Evolutionary conservation across 345 rosid species (phyloP).

Genomic region (Heritiera littoralis): DNA sequence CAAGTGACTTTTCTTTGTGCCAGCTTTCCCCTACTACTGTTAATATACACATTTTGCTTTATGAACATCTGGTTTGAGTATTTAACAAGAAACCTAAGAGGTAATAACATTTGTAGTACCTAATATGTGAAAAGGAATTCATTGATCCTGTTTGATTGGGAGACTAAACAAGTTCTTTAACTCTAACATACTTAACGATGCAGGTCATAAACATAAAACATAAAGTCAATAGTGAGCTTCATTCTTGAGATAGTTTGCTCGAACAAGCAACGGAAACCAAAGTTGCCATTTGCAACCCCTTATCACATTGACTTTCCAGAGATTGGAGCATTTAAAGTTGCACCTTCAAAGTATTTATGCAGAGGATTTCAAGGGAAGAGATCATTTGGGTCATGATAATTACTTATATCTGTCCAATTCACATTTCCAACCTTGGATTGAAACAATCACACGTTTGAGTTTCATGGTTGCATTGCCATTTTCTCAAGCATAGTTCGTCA

Average conservation of each 20-base stretch:
- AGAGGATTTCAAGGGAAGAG: constrained; percentile 2
- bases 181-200: neutral
- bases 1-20: too few relatives aligned
- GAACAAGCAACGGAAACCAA: constrained; percentile 1
- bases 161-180: too few relatives aligned
- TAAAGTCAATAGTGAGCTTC: neutral
- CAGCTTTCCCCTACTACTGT: too few relatives aligned
- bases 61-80: neutral
- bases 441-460: neutral
- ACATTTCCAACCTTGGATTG: neutral
- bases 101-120: neutral
- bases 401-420: neutral
- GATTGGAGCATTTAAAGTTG: neutral
- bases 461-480: neutral
- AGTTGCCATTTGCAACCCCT: constrained; percentile 2
- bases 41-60: neutral
- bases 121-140: neutral
- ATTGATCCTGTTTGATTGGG: neutral
- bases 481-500: neutral
- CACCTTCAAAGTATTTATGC: neutral
- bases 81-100: too few relatives aligned
- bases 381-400: neutral
- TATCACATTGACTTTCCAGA: constrained; percentile 4
- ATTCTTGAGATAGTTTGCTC: neutral
- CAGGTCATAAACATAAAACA: neutral